Base-by-base conservation (phyloP, 495 filamentous ascomycete species). In the Clohesyomyces aquaticus region DNA sequence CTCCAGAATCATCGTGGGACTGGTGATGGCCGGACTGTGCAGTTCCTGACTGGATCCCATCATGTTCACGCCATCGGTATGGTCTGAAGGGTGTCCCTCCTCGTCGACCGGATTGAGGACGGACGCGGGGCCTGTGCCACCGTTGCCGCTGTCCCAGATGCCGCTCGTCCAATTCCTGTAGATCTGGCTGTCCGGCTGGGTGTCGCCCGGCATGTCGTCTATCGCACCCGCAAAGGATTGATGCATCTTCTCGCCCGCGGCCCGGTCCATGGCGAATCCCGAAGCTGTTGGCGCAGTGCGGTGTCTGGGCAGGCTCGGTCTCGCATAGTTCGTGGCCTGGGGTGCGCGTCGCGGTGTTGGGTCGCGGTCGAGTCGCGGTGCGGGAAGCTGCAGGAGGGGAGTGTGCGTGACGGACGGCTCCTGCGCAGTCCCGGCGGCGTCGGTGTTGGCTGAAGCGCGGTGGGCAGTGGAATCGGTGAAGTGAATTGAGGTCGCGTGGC, bases 121-220 rank as follows among this genome's bases (percentile, higher is more conserved):
- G 4, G 53, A 59, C 8, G 12, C 35, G 16, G 43, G 27, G 22
- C 41, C 23, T 32, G 32, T 18, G 14, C 2, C 38, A 14, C 28
- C 10, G n/a, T 61, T 18, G 14, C 25, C 29, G 49, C n/a, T 18
- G 23, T 18, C 43, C 38, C 52, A 22, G 1, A 69, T 43, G 11
- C 42, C 63, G 57, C 55, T 74, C 2, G 73, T 59, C 48, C 63
- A 72, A 22, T 74, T 29, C 57, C 62, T 69, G 59, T 75, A 77
- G 12, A 78, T 68, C 68, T 78, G 76, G 26, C 71, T 71, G 53
- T 75, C 72, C 9, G 70, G 66, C 60, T 78, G 76, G 12, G 76
- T 78, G 65, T 76, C 74, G 12, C 75, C 75, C 21, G 61, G 56
- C 21, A 38, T 14, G 32, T 6, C 55, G 52, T 63, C 62, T 29